phyloP scores from a whole-genome alignment of 768 basidiomycete species.

The Clavaria fumosa region DNA sequence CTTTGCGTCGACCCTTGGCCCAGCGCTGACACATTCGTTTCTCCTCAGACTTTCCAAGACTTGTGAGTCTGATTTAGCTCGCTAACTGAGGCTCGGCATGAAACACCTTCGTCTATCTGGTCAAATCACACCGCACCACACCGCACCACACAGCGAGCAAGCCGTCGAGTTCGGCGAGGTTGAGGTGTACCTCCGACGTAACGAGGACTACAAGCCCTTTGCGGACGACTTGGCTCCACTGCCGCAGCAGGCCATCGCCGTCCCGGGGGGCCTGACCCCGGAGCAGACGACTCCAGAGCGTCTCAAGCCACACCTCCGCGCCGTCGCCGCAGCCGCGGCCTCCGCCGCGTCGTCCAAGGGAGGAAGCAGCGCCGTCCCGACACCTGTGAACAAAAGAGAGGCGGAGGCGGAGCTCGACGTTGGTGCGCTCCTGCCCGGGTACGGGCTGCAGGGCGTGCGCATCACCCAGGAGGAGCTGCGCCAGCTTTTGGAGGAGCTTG shows the following conservation, averaged over 20 bases:
- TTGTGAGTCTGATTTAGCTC: slow-evolving; percentile 47
- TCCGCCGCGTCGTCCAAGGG: slow-evolving; percentile 28
- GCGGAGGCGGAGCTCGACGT: slow-evolving; percentile 43
- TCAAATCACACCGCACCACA: slow-evolving; percentile 5
- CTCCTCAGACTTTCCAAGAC: slow-evolving; percentile 44
- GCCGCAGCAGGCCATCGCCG: slow-evolving; percentile 52
- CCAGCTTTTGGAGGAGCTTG: slow-evolving; percentile 58
- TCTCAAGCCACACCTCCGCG: slow-evolving; percentile 42
- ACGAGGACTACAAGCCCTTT: slow-evolving; percentile 47
- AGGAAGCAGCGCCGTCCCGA: slow-evolving; percentile 23
- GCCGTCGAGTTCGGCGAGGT: slow-evolving; percentile 72
- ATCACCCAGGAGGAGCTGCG: slow-evolving; percentile 62
- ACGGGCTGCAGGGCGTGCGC: slow-evolving; percentile 60
- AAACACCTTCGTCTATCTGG: not conserved
- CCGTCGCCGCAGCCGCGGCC: slow-evolving; percentile 29
- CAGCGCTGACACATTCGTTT: not conserved
- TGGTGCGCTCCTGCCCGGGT: slow-evolving; percentile 51
- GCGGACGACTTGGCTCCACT: slow-evolving; percentile 46
- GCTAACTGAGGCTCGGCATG: too few relatives aligned
- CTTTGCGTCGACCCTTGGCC: slow-evolving; percentile 1
- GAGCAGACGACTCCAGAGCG: slow-evolving; percentile 70
- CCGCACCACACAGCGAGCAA: slow-evolving; percentile 41
- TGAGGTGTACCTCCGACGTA: slow-evolving; percentile 51
- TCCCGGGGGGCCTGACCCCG: slow-evolving; percentile 64
- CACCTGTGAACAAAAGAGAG: slow-evolving; percentile 42